A percentile compares a stretch with the other conserved stretches of the same genome.
Evolutionary conservation across 306 rosid species (phyloP).

Genomic region (Biancaea sappan): DNA sequence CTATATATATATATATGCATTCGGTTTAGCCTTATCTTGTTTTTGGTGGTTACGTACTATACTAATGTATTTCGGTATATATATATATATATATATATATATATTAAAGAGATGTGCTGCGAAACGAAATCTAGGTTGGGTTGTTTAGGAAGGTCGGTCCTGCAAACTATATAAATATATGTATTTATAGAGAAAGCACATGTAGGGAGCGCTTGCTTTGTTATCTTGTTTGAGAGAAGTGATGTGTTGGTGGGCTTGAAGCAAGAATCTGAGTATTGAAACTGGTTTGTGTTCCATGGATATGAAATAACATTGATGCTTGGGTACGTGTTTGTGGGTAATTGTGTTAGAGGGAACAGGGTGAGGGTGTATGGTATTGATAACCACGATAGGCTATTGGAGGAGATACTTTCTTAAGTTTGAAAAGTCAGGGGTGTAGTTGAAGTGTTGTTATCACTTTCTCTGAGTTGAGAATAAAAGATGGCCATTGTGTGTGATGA

Average conservation of each 20-base stretch:
- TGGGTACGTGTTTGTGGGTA: too few relatives aligned
- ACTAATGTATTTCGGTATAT: background rate
- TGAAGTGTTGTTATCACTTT: background rate
- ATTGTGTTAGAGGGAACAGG: too few relatives aligned
- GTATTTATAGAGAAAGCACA: background rate
- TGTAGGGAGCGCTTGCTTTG: background rate
- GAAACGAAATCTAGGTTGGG: background rate
- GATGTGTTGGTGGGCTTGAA: too few relatives aligned
- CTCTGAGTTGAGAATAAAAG: background rate
- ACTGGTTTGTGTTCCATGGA: background rate
- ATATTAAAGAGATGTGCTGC: too few relatives aligned
- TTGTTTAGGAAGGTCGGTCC: background rate
- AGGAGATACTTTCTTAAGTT: too few relatives aligned
- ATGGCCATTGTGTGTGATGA: background rate
- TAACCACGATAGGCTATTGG: background rate
- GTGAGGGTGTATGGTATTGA: background rate
- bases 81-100: too few relatives aligned
- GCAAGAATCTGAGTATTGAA: too few relatives aligned
- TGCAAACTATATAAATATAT: too few relatives aligned
- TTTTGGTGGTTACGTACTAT: background rate
- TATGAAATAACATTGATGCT: too few relatives aligned
- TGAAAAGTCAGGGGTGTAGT: slow-evolving; percentile 7
- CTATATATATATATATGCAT: background rate
- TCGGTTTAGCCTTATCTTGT: background rate
- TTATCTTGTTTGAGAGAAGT: background rate